These are phyloP conservation scores for Xerophyta viscosa DNA, from an alignment of 106 monocot species.

Conservation along the genomic window DNA sequence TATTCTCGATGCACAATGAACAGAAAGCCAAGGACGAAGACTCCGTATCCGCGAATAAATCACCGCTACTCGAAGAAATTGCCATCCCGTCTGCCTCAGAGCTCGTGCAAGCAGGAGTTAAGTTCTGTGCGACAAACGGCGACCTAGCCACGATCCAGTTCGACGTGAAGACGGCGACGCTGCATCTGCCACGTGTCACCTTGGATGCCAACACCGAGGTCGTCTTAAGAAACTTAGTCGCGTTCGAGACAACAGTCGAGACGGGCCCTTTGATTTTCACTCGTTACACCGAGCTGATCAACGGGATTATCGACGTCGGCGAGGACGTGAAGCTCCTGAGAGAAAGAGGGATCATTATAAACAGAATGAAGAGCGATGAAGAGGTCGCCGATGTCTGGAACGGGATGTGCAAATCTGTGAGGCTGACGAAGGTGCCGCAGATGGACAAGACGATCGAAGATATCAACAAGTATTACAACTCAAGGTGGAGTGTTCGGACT, in stretches of 20 bases:
- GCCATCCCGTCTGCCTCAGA: conserved; percentile 39
- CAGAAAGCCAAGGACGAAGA: not conserved
- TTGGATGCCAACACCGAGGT: conserved; percentile 42
- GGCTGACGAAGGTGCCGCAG: conserved; percentile 33
- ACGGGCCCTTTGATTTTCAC: conserved; percentile 36
- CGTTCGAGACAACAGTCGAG: conserved; percentile 39
- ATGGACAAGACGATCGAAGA: conserved; percentile 38
- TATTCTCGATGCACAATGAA: not conserved
- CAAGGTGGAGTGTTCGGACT: conserved; percentile 27
- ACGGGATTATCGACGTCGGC: conserved; percentile 55
- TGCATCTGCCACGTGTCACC: conserved; percentile 27
- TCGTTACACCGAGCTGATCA: conserved; percentile 64
- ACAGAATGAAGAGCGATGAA: conserved; percentile 47
- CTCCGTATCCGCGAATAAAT: not conserved
- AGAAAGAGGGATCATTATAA: conserved; percentile 23
- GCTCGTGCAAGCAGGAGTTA: conserved; percentile 22
- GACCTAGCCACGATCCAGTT: conserved; percentile 26
- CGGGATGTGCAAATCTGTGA: conserved; percentile 38
- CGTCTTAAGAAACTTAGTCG: conserved; percentile 39
- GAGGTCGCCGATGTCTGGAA: conserved; percentile 54
- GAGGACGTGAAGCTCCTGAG: conserved; percentile 43
- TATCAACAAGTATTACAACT: conserved; percentile 33
- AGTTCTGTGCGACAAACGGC: conserved; percentile 20
- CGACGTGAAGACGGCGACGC: conserved; percentile 16
- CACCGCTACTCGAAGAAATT: conserved; percentile 47